Evolutionary conservation across 2,329 filamentous ascomycete species (phyloP), one percentile per base, ranked within the genome.

Genomic region (Diaporthe nobilis): DNA sequence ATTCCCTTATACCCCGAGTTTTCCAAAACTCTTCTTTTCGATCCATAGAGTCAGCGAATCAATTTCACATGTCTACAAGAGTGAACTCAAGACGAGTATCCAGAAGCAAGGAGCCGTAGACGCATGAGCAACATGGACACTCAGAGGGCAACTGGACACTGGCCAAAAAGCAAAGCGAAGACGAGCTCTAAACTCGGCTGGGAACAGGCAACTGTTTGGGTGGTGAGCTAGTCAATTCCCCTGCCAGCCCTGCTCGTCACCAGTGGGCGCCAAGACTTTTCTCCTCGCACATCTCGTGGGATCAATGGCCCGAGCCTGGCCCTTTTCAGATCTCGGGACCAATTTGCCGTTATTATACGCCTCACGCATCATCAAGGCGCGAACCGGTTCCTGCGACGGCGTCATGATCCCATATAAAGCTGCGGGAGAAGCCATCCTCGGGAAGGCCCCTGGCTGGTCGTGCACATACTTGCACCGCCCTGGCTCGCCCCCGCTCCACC

Each of bases 1-100:
- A 60, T 42, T 39, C 65, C 51, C 49, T 71, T 47, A 49, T 74
- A 75, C 75, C 72, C 72, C 72, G 49, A 67, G 72, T 70, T 58
- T 47, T 17, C 31, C 37, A 34, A 53, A 73, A 65, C 71, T 73
- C 71, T 34, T 65, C 39, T 55, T 34, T 65, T 51, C 58, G 17
- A 55, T 5, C n/a, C 22, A 73, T 67, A 73, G 55, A 65, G 34
- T 47, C 71, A 73, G 71, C 71, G 60, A 67, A 63, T 65, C 58
- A 57, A 70, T 70, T 42, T 22, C 17, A 31, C 31, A 22, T 25
- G 17, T 34, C 51, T 25, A 44, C 25, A 31, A 13, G 22, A 22
- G 42, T 44, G 13, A 63, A 8, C 28, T 31, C 42, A n/a, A 9
- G 15, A 9, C 25, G 25, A 47, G n/a, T 15, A n/a, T 57, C 39